phyloP scores from a whole-genome alignment of 352 stramenopile genomes.

The Bremia lactucae region DNA sequence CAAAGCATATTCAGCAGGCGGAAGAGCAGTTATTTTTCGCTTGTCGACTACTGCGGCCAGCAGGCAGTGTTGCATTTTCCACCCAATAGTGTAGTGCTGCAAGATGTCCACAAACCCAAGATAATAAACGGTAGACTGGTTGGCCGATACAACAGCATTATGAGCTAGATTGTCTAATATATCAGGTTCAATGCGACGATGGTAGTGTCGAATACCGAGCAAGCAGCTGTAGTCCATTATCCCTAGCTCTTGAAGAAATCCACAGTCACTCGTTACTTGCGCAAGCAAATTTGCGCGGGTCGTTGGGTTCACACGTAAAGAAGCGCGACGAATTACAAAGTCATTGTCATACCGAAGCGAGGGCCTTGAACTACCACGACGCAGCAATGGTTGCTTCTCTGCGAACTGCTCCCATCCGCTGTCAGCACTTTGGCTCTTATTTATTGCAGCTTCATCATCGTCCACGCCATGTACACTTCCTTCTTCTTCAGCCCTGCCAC shows the following conservation, averaged over 20 bases:
- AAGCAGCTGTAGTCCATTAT: conserved; percentile 86
- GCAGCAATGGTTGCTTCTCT: conserved; percentile 47
- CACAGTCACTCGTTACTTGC: conserved; percentile 75
- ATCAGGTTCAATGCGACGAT: conserved; percentile 29
- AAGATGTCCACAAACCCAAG: conserved; percentile 80
- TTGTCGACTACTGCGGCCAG: conserved; percentile 64
- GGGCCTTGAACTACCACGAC: conserved; percentile 40
- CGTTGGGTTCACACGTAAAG: conserved; percentile 56
- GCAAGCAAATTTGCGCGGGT: conserved; percentile 64
- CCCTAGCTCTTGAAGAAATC: conserved; percentile 73
- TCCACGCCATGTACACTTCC: conserved; percentile 6
- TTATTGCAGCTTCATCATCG: conserved; percentile 21
- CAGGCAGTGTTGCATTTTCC: conserved; percentile 76
- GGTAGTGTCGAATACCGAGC: conserved; percentile 60
- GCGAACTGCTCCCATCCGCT: conserved; percentile 26
- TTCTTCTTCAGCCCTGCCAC: conserved; percentile 18
- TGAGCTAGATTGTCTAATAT: conserved; percentile 46
- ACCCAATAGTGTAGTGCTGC: conserved; percentile 78
- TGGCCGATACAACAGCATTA: conserved; percentile 72
- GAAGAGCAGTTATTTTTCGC: conserved; percentile 66
- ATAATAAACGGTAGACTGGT: conserved; percentile 68
- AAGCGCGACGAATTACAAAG: conserved; percentile 58
- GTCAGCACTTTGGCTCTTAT: conserved; percentile 18
- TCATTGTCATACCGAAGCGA: conserved; percentile 69
- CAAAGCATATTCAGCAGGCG: conserved; percentile 73